phyloP scores from a whole-genome alignment of 2,329 filamentous ascomycete species.

The Aspergillus aculeatinus region DNA sequence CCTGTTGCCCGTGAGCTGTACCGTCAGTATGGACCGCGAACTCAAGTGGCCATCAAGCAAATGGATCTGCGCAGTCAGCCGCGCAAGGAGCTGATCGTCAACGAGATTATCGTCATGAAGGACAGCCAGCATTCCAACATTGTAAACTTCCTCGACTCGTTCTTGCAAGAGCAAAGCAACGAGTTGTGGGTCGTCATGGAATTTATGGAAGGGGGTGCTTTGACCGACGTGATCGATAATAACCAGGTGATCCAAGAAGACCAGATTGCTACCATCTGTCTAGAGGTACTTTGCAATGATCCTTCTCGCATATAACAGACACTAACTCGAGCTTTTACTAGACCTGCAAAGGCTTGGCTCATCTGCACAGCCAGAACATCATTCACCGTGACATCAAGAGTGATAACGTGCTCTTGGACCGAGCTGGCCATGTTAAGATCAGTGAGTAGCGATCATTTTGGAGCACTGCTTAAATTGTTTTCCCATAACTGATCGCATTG shows the following conservation, averaged over 20 bases:
- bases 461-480: background rate
- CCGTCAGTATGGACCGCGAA: conserved; percentile 73
- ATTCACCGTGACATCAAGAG: conserved; percentile 99
- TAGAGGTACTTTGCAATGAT: conserved; percentile 67
- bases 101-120: conserved; percentile 99
- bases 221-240: conserved; percentile 99
- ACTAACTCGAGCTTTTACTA: conserved; percentile 43
- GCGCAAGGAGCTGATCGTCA: conserved; percentile 96
- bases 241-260: conserved; percentile 92
- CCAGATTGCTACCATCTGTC: conserved; percentile 95
- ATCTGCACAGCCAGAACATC: conserved; percentile 92
- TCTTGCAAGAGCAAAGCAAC: conserved; percentile 87
- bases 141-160: conserved; percentile 97
- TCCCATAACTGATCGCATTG: background rate
- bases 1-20: conserved; percentile 74
- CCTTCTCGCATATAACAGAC: background rate
- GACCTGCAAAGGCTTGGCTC: conserved; percentile 93
- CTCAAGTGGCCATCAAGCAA: conserved; percentile 97
- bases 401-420: conserved; percentile 94
- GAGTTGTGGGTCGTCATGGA: conserved; percentile 99
- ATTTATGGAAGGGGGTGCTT: conserved; percentile 96
- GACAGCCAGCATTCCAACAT: conserved; percentile 98
- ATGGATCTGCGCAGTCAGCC: conserved; percentile 98
- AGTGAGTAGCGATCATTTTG: conserved; percentile 62
- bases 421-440: conserved; percentile 94